Percentiles rank a stretch among this genome's conserved stretches.
These are phyloP conservation scores for Phytophthora foliorum DNA, from an alignment of 352 stramenopile genomes.

Conservation along the genomic window DNA sequence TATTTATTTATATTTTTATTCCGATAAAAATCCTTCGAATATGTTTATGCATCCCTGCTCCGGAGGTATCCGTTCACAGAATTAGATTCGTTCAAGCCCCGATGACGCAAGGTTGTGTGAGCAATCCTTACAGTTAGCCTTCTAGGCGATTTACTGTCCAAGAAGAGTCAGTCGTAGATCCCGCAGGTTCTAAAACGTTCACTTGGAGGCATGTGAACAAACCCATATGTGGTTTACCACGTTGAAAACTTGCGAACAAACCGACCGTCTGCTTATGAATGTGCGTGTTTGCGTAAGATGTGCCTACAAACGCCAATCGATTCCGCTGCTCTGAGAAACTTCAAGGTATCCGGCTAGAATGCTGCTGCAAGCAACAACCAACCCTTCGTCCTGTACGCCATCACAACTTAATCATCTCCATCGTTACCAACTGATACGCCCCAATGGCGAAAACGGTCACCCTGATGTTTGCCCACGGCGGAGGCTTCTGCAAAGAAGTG, in stretches of 20 bases:
- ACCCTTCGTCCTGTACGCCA: neutral
- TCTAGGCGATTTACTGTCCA: too few species aligned
- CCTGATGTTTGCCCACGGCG: conserved; percentile 48
- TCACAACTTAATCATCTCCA: neutral
- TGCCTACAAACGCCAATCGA: neutral
- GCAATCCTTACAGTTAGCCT: too few species aligned
- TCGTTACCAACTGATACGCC: neutral
- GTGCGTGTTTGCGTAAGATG: neutral
- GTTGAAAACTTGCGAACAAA: neutral
- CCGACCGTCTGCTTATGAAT: too few species aligned
- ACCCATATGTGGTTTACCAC: neutral
- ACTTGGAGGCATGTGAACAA: neutral
- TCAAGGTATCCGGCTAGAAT: neutral
- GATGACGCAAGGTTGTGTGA: too few species aligned
- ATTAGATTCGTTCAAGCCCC: too few species aligned
- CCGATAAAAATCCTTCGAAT: too few species aligned
- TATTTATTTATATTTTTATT: too few species aligned
- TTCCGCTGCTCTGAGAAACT: neutral
- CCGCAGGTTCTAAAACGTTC: neutral
- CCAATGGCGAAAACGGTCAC: conserved; percentile 32
- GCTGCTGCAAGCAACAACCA: neutral
- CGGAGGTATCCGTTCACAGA: too few species aligned
- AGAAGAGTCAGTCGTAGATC: too few species aligned
- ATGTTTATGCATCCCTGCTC: too few species aligned
- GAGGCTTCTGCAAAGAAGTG: conserved; percentile 46